Conservation (phyloP, 1,139 yeast species). For the Kurtzmaniella quercitrusa region DNA sequence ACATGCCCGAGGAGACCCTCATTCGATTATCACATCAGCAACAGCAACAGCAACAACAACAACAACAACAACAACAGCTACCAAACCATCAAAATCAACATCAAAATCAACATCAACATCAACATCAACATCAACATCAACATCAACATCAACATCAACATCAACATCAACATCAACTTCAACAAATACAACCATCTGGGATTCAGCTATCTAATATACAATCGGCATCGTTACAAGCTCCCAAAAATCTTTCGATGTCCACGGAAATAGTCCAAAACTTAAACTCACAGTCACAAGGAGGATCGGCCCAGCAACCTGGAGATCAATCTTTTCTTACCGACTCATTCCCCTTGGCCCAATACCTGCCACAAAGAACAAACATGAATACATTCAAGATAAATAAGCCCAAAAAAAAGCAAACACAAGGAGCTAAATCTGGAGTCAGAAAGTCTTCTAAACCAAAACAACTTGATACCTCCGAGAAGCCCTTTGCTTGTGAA, state of each 20-base stretch:
- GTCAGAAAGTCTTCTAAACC: background rate
- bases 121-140: too few relatives aligned
- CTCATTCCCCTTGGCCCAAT: conserved; percentile 1
- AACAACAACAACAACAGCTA: too few relatives aligned
- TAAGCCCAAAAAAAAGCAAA: conserved; percentile 10
- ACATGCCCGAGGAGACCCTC: background rate
- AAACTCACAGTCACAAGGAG: conserved; percentile 1
- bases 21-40: conserved; percentile 4
- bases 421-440: background rate
- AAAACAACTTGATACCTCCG: conserved; percentile 11
- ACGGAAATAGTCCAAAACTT: background rate
- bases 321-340: background rate
- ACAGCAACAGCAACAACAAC: conserved; percentile 4
- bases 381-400: conserved; percentile 7
- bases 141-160: too few relatives aligned
- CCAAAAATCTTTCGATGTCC: background rate
- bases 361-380: conserved; percentile 3
- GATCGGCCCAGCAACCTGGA: background rate
- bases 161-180: conserved; percentile 5
- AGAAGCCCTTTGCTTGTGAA: conserved; percentile 49
- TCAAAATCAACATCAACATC: too few relatives aligned
- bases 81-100: too few relatives aligned
- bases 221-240: background rate
- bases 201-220: background rate
- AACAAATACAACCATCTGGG: conserved; percentile 2